phyloP scores from a whole-genome alignment of 83 land plant species.

The Diphasiastrum complanatum region DNA sequence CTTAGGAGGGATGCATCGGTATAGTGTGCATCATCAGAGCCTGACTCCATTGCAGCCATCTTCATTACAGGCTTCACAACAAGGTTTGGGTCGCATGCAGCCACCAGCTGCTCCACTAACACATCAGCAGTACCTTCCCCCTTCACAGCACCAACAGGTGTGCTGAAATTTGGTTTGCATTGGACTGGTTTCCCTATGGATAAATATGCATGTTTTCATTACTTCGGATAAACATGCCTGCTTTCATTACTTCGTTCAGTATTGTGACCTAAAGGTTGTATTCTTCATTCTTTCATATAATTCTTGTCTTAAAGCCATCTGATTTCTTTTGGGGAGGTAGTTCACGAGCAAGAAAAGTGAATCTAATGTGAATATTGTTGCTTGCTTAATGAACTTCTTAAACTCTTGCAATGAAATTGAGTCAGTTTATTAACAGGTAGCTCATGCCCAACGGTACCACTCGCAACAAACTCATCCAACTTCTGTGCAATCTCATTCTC shows the following conservation, averaged over 20 bases:
- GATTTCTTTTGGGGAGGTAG: no score
- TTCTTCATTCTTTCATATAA: no score
- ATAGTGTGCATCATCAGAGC: conserved; percentile 20
- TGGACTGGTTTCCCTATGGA: background rate
- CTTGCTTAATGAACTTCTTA: background rate
- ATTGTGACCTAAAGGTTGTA: no score
- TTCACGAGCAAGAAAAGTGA: no score
- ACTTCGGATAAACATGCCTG: background rate
- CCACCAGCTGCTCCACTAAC: conserved; percentile 11
- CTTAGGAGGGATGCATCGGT: conserved; percentile 25
- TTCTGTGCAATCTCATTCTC: conserved; percentile 7
- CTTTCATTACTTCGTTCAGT: background rate
- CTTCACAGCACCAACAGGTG: conserved; percentile 27
- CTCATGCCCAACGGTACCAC: background rate
- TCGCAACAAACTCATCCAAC: conserved; percentile 1
- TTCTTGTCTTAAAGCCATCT: no score
- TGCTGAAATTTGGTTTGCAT: background rate
- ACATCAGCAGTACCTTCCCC: conserved; percentile 23
- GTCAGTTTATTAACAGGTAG: background rate
- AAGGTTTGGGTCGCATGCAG: conserved; percentile 7
- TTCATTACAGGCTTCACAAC: conserved; percentile 6
- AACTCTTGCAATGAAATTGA: background rate
- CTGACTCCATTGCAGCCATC: conserved; percentile 21
- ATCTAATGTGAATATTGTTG: no score
- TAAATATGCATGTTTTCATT: background rate